These are phyloP conservation scores for Pichia sp. DNA, from an alignment of 1,139 yeast species.

Conservation along the genomic window DNA sequence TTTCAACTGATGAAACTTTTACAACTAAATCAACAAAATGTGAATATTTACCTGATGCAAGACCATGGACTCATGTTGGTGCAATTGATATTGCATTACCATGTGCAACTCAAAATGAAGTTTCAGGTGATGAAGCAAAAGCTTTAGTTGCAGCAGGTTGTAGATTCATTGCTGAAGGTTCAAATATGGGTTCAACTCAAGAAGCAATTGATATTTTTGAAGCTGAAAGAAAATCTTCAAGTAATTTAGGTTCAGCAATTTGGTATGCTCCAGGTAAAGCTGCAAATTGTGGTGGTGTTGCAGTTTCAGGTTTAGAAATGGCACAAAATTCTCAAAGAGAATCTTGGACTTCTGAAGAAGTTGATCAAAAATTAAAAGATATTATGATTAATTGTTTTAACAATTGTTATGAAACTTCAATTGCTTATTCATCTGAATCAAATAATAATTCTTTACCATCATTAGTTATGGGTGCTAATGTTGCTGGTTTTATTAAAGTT, in stretches of 20 bases:
- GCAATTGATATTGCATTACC: conserved; percentile 95
- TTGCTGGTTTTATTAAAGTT: conserved; percentile 97
- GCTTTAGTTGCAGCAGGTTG: conserved; percentile 88
- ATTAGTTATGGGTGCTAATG: conserved; percentile 96
- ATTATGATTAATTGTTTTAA: conserved; percentile 93
- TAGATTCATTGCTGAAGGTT: conserved; percentile 95
- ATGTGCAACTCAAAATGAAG: conserved; percentile 98
- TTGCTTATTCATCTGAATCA: conserved; percentile 66
- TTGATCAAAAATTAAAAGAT: conserved; percentile 77
- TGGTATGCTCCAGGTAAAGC: conserved; percentile 99
- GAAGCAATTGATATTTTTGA: conserved; percentile 95
- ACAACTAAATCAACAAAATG: conserved; percentile 41
- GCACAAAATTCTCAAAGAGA: conserved; percentile 98
- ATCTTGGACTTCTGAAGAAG: conserved; percentile 83
- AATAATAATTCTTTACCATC: conserved; percentile 73
- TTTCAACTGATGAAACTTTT: conserved; percentile 55
- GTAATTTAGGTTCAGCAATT: conserved; percentile 46
- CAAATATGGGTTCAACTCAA: conserved; percentile 98
- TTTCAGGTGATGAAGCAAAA: conserved; percentile 94
- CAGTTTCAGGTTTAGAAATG: conserved; percentile 98
- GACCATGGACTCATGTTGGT: conserved; percentile 95
- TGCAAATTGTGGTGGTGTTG: conserved; percentile 99
- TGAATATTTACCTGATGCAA: conserved; percentile 84
- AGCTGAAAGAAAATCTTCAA: conserved; percentile 60
- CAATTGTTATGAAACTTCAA: conserved; percentile 85